phyloP scores from a whole-genome alignment of 352 stramenopile species.

The Pythium aquatile region DNA sequence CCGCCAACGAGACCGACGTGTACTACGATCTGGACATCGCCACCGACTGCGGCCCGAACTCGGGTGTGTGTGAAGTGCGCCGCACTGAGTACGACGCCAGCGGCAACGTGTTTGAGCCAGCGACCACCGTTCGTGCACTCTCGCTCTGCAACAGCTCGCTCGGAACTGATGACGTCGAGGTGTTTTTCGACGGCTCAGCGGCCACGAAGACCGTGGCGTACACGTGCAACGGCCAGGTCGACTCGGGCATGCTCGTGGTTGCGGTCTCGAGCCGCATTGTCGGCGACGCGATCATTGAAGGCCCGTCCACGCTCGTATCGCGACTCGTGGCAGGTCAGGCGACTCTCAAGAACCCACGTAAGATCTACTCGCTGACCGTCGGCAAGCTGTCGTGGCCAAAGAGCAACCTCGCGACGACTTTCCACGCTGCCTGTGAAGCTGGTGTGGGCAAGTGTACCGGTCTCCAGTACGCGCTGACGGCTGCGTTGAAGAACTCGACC shows the following conservation, averaged over 20 bases:
- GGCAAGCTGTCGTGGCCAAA: slow-evolving; percentile 38
- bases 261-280: slow-evolving; percentile 41
- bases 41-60: slow-evolving; percentile 19
- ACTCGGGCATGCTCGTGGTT: slow-evolving; percentile 40
- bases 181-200: slow-evolving; percentile 11
- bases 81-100: slow-evolving; percentile 16
- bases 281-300: slow-evolving; percentile 33
- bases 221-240: slow-evolving; percentile 11
- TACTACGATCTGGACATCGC: slow-evolving; percentile 26
- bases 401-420: slow-evolving; percentile 37
- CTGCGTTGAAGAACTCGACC: slow-evolving; percentile 12
- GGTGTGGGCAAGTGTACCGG: slow-evolving; percentile 29
- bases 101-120: slow-evolving; percentile 12
- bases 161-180: slow-evolving; percentile 14
- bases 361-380: slow-evolving; percentile 47
- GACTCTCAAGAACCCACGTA: slow-evolving; percentile 38
- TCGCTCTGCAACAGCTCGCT: slow-evolving; percentile 18
- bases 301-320: neutral
- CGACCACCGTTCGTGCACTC: slow-evolving; percentile 14
- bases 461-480: slow-evolving; percentile 34
- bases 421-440: slow-evolving; percentile 36
- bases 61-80: slow-evolving; percentile 13
- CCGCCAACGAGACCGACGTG: slow-evolving; percentile 14
- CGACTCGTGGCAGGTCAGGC: slow-evolving; percentile 18
- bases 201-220: slow-evolving; percentile 30